Evolutionary conservation across 2,329 filamentous ascomycete genomes (phyloP).

Genomic region (Verticillium albo-atrum): DNA sequence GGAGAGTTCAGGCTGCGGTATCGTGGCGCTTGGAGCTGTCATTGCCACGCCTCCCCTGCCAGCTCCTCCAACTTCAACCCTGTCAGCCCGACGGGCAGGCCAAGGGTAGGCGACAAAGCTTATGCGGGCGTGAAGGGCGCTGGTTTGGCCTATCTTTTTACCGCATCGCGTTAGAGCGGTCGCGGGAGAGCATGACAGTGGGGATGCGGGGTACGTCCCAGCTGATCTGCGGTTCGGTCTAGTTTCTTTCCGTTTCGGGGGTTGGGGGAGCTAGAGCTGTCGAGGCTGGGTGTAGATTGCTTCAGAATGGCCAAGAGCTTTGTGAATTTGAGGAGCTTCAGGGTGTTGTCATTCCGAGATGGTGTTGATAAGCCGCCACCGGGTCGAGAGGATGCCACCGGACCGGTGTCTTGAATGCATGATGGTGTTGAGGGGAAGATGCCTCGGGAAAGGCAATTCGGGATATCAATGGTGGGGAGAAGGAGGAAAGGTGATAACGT

Average conservation of each 20-base stretch:
- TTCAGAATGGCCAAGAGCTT: too few species aligned
- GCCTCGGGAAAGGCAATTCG: neutral
- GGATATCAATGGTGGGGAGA: neutral
- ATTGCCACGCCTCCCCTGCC: neutral
- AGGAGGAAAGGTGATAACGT: neutral
- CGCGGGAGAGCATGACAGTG: neutral
- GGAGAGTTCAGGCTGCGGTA: neutral
- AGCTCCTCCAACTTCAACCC: neutral
- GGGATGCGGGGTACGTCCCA: neutral
- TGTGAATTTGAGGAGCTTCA: too few species aligned
- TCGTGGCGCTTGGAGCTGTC: neutral
- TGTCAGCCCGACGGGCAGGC: neutral
- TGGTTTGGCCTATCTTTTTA: conserved; percentile 3
- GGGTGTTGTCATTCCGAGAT: neutral
- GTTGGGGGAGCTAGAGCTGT: neutral
- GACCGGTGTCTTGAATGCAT: neutral
- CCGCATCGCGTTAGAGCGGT: neutral
- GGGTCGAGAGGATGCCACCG: neutral
- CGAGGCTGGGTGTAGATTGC: neutral
- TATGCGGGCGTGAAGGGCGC: neutral
- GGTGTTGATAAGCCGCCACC: neutral
- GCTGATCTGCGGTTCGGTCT: neutral
- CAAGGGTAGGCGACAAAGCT: neutral
- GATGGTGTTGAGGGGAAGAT: neutral
- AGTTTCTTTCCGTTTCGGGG: neutral